phyloP scores from a whole-genome alignment of 2,329 filamentous ascomycete species.

The Claviceps maximensis region DNA sequence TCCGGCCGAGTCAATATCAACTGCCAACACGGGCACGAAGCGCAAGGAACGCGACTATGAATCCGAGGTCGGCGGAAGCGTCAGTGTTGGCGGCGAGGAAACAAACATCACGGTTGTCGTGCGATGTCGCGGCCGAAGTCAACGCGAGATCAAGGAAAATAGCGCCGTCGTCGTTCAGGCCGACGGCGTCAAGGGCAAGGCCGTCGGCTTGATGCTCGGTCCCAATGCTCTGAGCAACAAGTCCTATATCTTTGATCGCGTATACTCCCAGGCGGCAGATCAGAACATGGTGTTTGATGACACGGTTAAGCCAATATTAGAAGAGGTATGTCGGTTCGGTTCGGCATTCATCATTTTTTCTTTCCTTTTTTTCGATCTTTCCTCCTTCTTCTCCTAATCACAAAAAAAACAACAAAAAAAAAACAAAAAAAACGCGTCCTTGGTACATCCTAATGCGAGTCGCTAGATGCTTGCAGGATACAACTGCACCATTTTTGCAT shows the following conservation, averaged over 20 bases:
- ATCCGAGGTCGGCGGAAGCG: constrained; percentile 27
- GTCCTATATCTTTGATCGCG: constrained; percentile 91
- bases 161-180: constrained; percentile 84
- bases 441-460: not conserved
- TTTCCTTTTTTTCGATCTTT: not conserved
- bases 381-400: not conserved
- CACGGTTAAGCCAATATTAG: constrained; percentile 81
- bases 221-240: constrained; percentile 89
- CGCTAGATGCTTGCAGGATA: constrained; percentile 77
- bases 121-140: constrained; percentile 80
- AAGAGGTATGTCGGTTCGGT: constrained; percentile 60
- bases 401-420: too few relatives aligned
- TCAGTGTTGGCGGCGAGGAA: constrained; percentile 44
- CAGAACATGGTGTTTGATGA: constrained; percentile 92
- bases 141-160: constrained; percentile 87
- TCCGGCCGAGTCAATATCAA: constrained; percentile 52
- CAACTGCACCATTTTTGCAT: constrained; percentile 98
- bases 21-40: constrained; percentile 48
- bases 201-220: constrained; percentile 81
- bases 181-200: constrained; percentile 75
- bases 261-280: constrained; percentile 89
- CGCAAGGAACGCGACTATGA: constrained; percentile 83
- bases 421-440: too few relatives aligned
- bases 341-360: not conserved
- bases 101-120: constrained; percentile 98